These are phyloP conservation scores for Fusarium austroafricanum DNA, from an alignment of 2,329 filamentous ascomycete genomes.

Conservation along the genomic window DNA sequence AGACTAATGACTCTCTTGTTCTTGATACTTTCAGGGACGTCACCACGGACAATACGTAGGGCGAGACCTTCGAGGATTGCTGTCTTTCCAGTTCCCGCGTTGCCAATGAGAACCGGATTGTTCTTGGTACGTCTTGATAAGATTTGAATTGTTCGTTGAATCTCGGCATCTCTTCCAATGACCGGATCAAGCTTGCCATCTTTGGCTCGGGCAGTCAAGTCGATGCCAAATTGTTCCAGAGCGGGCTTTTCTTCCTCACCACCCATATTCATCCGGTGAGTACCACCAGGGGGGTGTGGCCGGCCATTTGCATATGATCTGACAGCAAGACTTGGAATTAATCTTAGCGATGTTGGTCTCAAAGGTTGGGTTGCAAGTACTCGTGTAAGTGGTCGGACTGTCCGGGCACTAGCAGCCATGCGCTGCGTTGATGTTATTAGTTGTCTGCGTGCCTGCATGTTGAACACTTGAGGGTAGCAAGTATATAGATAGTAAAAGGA, in stretches of 20 bases:
- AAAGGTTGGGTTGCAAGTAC: constrained; percentile 38
- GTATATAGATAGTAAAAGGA: background rate
- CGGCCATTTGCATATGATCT: constrained; percentile 76
- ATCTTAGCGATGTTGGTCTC: constrained; percentile 38
- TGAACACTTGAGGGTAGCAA: constrained; percentile 28
- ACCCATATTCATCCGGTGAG: constrained; percentile 91
- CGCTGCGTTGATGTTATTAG: constrained; percentile 54
- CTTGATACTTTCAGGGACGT: constrained; percentile 96
- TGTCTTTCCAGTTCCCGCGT: constrained; percentile 92
- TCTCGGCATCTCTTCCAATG: constrained; percentile 91
- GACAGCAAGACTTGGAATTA: constrained; percentile 55
- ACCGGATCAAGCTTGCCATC: constrained; percentile 95
- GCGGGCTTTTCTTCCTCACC: constrained; percentile 83
- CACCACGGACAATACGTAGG: constrained; percentile 87
- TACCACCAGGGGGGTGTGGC: constrained; percentile 90
- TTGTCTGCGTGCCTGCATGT: constrained; percentile 58
- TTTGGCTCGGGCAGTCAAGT: constrained; percentile 85
- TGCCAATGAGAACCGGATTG: constrained; percentile 93
- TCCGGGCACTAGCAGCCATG: constrained; percentile 48
- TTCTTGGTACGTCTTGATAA: constrained; percentile 94
- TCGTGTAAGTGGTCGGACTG: constrained; percentile 47
- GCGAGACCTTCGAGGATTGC: constrained; percentile 92
- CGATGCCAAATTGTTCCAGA: constrained; percentile 89
- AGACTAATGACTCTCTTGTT: constrained; percentile 89
- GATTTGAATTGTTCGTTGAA: constrained; percentile 94